Evolutionary conservation across 176 grass and related monocot genomes (phyloP), one percentile per base, ranked within the genome.

Genomic region (Pontederia crassipes): DNA sequence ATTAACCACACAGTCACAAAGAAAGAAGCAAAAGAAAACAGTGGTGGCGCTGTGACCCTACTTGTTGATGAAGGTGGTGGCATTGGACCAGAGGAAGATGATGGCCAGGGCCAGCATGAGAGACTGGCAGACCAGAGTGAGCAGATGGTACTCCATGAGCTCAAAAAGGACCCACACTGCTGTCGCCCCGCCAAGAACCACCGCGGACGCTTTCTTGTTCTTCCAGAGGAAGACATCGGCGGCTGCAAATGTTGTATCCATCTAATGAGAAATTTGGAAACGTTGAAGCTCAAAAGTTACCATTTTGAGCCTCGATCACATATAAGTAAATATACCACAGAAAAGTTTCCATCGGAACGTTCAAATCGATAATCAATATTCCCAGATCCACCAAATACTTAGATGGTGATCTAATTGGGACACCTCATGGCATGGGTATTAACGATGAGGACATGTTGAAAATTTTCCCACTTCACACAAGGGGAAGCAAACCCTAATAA

Each of bases 201-300:
- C 83, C 8, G 74, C 59, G 50, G 90, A 82, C 8, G 40, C 74
- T 62, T 95, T 95, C 71, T 84, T 95, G 53, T 95, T 71, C 73
- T 79, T 89, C 90, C 86, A 95, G 55, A 95, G 29, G 9, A 95
- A 69, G 17, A 95, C 61, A 75, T 95, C 83, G 61, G 90, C 90
- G 79, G 86, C 86, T 95, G 75, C 69, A 70, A 12, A 73, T 2
- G 2, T 49, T 55, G 14, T 12, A 48, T 4, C 9, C 13, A 51
- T 20, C 28, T 27, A 48, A 59, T 7, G 2, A 7, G 6, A 40
- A 40, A 40, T 4, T 40, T 7, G 32, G 6, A 40, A 3, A 40
- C 32, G 2, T 40, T 40, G 6, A 40, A 40, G 32, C 32, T 40
- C 29, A 40, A 59, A 45, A 52, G 11, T 1, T 17, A 46, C 29